Base-by-base conservation (phyloP, 768 basidiomycete species). In the Termitomyces sp. region DNA sequence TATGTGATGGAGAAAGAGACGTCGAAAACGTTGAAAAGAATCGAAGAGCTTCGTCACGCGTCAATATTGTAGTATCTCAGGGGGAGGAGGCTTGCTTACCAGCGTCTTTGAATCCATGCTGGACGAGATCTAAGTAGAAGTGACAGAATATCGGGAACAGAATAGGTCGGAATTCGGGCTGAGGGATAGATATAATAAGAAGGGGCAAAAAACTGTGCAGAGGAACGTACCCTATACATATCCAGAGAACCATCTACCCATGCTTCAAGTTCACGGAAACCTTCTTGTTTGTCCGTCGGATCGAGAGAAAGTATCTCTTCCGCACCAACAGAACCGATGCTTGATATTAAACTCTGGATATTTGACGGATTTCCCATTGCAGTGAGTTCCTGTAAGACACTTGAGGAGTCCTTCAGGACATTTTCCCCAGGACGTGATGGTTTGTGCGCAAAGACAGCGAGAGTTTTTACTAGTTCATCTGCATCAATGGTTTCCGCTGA, bases 61-160 rank as follows among this genome's bases (percentile, higher is more conserved):
- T 58, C 63, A 57, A 49, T 53, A 51, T 56, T 20, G 64, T n/a
- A 54, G 12, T 55, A 41, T 46, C 42, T 50, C 53, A 24, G 31
- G 47, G 14, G 41, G 18, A 54, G 43, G 46, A 46, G 26, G 73
- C 86, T 60, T 68, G 73, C 86, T 61, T 68, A 89, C 95, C 95
- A 62, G 94, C 90, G 67, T 92, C 90, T 67, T 90, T 87, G 71
- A 91, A 93, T 10, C 92, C 94, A 51, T 87, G 85, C 64, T 94
- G 88, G 47, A 98, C 86, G 49, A 99, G 81, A 69, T 98, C 96
- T 31, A 99, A 79, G 70, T 96, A 98, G 68, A 98, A 98, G 72
- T 99, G 94, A 50, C 91, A 93, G 68, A 98, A 98, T 60, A 99
- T 90, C 3, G 97, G 97, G 67, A 94, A 97, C 16, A 97, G 74